These are phyloP conservation scores for Gossypium herbaceum DNA, from an alignment of 345 rosid species.

Conservation along the genomic window DNA sequence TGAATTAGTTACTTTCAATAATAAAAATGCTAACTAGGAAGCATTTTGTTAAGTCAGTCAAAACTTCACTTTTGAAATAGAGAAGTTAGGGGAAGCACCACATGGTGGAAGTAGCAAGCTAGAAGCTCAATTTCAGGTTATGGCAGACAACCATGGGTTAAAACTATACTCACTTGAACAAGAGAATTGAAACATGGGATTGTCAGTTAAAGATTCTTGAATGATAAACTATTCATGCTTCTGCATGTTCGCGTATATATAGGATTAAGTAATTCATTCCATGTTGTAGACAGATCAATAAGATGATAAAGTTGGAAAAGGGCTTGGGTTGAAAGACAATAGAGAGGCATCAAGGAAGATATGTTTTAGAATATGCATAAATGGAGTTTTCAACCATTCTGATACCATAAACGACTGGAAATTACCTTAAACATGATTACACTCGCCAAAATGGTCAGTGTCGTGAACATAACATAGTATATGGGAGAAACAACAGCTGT, in stretches of 20 bases:
- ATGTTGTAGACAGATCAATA: too few relatives aligned
- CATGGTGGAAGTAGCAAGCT: not conserved
- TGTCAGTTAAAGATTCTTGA: not conserved
- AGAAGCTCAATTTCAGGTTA: not conserved
- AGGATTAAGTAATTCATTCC: not conserved
- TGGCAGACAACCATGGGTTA: not conserved
- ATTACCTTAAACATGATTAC: constrained; percentile 62
- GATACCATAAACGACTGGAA: not conserved
- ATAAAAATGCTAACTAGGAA: not conserved
- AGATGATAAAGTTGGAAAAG: not conserved
- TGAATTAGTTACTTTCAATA: constrained; percentile 12
- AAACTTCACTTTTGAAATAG: not conserved
- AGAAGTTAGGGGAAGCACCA: not conserved
- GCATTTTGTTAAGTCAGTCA: not conserved
- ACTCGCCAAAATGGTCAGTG: constrained; percentile 52
- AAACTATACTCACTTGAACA: not conserved
- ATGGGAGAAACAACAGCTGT: constrained; percentile 58
- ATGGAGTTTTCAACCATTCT: not conserved
- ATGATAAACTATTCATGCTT: not conserved
- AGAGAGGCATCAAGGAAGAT: not conserved
- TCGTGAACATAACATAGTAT: constrained; percentile 57
- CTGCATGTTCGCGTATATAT: not conserved
- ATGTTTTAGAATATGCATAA: not conserved
- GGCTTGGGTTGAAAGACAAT: not conserved
- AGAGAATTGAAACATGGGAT: not conserved